These are phyloP conservation scores for Jamesozyma rosinii DNA, from an alignment of 805 yeast genomes.

Conservation along the genomic window DNA sequence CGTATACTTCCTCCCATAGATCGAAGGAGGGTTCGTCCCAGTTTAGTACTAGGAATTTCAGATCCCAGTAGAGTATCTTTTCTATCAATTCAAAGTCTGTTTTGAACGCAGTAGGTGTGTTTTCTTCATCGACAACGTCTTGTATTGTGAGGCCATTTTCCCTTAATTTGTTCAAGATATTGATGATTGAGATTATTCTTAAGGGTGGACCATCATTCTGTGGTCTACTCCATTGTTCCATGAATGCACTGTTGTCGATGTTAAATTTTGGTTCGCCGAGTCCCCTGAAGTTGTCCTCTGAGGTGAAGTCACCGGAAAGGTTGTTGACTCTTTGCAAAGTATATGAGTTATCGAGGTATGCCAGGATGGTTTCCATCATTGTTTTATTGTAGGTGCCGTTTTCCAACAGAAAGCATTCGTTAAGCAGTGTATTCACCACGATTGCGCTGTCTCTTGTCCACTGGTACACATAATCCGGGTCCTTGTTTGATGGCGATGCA, in stretches of 20 bases:
- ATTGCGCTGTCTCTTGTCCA: conserved; percentile 91
- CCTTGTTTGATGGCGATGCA: conserved; percentile 66
- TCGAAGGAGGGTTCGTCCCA: conserved; percentile 74
- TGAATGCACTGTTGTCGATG: conserved; percentile 55
- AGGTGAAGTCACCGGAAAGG: conserved; percentile 48
- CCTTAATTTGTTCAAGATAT: conserved; percentile 41
- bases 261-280: conserved; percentile 88
- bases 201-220: conserved; percentile 93
- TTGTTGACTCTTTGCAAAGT: conserved; percentile 58
- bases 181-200: conserved; percentile 54
- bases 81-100: conserved; percentile 36
- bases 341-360: conserved; percentile 52
- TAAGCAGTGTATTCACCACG: conserved; percentile 50
- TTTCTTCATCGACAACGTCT: conserved; percentile 21
- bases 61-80: conserved; percentile 57
- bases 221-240: conserved; percentile 82
- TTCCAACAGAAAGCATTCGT: neutral
- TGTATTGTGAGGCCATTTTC: conserved; percentile 22
- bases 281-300: conserved; percentile 39
- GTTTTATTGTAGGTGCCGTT: conserved; percentile 8
- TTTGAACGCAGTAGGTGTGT: conserved; percentile 6
- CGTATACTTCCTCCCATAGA: conserved; percentile 82
- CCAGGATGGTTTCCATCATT: conserved; percentile 36
- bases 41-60: conserved; percentile 47
- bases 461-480: conserved; percentile 79